These are phyloP conservation scores for Borovskyia barvae DNA, from an alignment of 208 protist genomes.

Conservation along the genomic window DNA sequence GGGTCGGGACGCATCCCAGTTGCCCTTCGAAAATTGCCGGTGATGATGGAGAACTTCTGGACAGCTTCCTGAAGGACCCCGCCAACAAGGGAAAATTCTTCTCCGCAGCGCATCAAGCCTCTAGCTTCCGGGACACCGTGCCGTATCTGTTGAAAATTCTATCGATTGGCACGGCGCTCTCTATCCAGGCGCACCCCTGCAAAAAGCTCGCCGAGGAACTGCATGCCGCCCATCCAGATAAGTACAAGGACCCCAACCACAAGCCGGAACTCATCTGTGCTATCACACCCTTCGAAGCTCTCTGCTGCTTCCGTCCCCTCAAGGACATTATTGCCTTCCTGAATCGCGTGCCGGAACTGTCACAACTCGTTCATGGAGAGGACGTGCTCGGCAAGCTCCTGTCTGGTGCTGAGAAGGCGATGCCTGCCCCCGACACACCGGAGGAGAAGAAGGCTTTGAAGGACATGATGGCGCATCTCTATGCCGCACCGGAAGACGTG, in stretches of 20 bases:
- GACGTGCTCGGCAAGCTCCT: slow-evolving; percentile 29
- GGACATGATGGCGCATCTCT: slow-evolving; percentile 65
- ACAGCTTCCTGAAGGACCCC: slow-evolving; percentile 46
- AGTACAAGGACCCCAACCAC: slow-evolving; percentile 98
- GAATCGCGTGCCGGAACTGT: slow-evolving; percentile 48
- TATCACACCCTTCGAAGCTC: slow-evolving; percentile 92
- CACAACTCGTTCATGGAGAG: slow-evolving; percentile 31
- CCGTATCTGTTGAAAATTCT: slow-evolving; percentile 98
- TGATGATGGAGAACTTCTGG: slow-evolving; percentile 44
- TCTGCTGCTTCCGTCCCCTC: slow-evolving; percentile 95
- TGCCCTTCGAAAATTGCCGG: slow-evolving; percentile 74
- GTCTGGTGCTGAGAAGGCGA: slow-evolving; percentile 7
- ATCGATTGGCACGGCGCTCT: slow-evolving; percentile 95
- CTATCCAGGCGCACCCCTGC: slow-evolving; percentile 98
- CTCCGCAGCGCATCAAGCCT: slow-evolving; percentile 44
- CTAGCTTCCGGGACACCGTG: slow-evolving; percentile 62
- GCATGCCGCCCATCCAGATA: slow-evolving; percentile 80
- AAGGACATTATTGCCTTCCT: slow-evolving; percentile 82
- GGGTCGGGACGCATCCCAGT: slow-evolving; percentile 97
- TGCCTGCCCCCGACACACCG: slow-evolving; percentile 28
- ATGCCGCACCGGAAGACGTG: slow-evolving; percentile 33
- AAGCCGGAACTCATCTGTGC: slow-evolving; percentile 97
- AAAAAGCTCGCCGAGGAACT: slow-evolving; percentile 92
- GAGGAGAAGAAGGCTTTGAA: slow-evolving; percentile 58
- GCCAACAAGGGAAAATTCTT: slow-evolving; percentile 49